Conservation (phyloP, 768 basidiomycete genomes). For the Tricholoma saponaceum region DNA sequence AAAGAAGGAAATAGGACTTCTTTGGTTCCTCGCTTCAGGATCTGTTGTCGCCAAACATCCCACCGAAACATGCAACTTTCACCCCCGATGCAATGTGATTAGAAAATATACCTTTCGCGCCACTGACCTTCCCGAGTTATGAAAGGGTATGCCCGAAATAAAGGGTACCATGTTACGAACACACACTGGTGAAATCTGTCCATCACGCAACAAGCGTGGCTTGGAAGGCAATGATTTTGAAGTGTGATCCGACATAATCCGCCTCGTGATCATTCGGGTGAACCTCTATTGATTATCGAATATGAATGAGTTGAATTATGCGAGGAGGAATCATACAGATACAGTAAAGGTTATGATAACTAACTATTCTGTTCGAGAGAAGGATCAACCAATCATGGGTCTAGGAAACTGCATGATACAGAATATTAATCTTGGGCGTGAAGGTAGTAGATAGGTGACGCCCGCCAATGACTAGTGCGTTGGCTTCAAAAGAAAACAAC, state of each 20-base stretch:
- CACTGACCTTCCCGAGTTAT: background rate
- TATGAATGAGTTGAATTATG: background rate
- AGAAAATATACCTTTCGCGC: background rate
- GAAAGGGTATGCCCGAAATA: background rate
- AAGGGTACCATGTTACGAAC: background rate
- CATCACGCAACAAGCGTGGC: background rate
- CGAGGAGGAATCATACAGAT: background rate
- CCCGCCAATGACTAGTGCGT: background rate
- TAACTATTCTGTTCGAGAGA: background rate
- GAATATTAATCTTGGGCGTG: background rate
- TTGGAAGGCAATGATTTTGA: background rate
- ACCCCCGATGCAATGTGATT: background rate
- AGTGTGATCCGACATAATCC: background rate
- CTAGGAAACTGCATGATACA: background rate
- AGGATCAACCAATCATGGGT: background rate
- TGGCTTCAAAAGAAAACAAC: background rate
- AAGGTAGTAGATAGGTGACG: background rate
- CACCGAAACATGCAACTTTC: background rate
- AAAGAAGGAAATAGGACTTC: constrained; percentile 26
- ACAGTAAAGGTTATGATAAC: background rate
- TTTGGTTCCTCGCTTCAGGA: background rate
- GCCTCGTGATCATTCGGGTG: background rate
- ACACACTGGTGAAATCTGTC: background rate
- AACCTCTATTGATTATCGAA: background rate
- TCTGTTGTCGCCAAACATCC: background rate